Percentiles rank a stretch among this genome's conserved stretches.
Conservation (phyloP, 306 rosid species). For the Acacia acuminata region DNA sequence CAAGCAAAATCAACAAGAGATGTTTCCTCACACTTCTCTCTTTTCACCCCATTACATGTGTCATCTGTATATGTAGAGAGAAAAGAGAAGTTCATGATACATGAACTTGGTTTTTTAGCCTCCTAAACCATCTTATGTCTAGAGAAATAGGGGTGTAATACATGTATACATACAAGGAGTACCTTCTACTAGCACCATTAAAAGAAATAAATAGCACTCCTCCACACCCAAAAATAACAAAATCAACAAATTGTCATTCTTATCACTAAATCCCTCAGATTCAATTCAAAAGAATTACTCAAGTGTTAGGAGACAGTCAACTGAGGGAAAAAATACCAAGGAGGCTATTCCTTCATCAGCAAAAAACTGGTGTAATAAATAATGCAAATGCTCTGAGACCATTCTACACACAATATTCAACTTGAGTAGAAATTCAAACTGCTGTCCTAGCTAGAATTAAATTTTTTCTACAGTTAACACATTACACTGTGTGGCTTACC, state of each 20-base stretch:
- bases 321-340: background rate
- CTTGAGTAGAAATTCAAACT: constrained; percentile 5
- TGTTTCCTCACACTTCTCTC: background rate
- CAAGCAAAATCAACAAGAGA: constrained; percentile 23
- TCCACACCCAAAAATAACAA: background rate
- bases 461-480: background rate
- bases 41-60: constrained; percentile 2
- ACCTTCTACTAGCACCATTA: background rate
- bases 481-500: constrained; percentile 48
- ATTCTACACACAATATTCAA: background rate
- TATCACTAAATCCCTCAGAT: background rate
- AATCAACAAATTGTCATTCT: background rate
- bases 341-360: background rate
- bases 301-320: background rate
- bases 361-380: background rate
- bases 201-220: background rate
- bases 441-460: constrained; percentile 13
- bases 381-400: background rate
- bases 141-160: background rate
- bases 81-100: background rate
- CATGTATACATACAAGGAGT: background rate
- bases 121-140: background rate
- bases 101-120: background rate
- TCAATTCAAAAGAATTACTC: background rate
- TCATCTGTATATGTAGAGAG: background rate